Evolutionary conservation across 1,284 basidiomycete species (phyloP).

Genomic region (Marasmius sp.): DNA sequence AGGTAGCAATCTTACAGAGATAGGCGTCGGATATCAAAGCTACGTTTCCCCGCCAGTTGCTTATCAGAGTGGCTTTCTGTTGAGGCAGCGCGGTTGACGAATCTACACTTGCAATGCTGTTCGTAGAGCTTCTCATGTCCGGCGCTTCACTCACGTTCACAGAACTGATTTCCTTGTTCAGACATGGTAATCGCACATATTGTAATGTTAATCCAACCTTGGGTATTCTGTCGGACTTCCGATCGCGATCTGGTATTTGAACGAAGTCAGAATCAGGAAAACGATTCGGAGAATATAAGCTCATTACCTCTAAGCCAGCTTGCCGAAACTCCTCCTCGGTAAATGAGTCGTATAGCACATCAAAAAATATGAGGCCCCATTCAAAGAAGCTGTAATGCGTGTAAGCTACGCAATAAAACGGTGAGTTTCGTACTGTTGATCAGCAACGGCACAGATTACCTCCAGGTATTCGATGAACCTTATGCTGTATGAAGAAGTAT

Average conservation of each 20-base stretch:
- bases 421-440: conserved; percentile 2
- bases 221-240: background rate
- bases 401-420: conserved; percentile 57
- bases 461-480: conserved; percentile 76
- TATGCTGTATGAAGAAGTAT: conserved; percentile 86
- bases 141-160: background rate
- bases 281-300: conserved; percentile 14
- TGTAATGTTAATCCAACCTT: background rate
- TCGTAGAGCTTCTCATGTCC: background rate
- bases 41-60: conserved; percentile 21
- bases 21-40: conserved; percentile 55
- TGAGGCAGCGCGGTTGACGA: no score
- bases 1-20: conserved; percentile 41
- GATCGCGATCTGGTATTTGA: background rate
- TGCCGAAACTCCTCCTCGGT: conserved; percentile 61
- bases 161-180: background rate
- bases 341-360: conserved; percentile 78
- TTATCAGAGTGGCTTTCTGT: background rate
- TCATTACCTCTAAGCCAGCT: conserved; percentile 48
- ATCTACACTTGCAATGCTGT: no score
- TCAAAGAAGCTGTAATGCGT: conserved; percentile 85
- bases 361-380: conserved; percentile 81
- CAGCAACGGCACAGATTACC: conserved; percentile 43
- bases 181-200: background rate
- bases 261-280: background rate